Evolutionary conservation across 2,329 filamentous ascomycete species (phyloP).

Genomic region (Rachicladosporium sp.): DNA sequence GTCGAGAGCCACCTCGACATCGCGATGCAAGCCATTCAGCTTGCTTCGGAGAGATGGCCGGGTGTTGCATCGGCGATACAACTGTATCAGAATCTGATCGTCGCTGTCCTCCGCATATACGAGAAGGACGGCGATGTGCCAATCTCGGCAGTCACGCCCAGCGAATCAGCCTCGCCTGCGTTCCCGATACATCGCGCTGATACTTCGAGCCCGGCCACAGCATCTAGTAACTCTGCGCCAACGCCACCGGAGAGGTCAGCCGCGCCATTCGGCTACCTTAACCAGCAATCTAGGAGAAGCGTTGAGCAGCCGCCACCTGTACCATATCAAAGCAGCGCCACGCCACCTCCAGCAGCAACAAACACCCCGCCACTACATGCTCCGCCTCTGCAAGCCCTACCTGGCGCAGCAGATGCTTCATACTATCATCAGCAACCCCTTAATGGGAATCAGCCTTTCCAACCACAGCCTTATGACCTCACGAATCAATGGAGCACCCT

Average conservation of each 20-base stretch:
- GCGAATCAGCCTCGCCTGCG: conserved; percentile 29
- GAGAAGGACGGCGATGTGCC: conserved; percentile 45
- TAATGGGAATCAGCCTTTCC: no score
- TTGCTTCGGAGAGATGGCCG: conserved; percentile 81
- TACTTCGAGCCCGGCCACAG: conserved; percentile 26
- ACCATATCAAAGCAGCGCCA: conserved; percentile 16
- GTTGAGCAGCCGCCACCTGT: conserved; percentile 21
- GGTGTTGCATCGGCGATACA: conserved; percentile 74
- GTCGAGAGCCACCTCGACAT: conserved; percentile 63
- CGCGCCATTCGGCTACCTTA: conserved; percentile 18
- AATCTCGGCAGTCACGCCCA: conserved; percentile 36
- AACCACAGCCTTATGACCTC: neutral
- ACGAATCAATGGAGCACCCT: conserved; percentile 16
- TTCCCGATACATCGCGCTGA: conserved; percentile 1
- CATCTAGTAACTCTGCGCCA: conserved; percentile 20
- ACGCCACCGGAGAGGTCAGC: conserved; percentile 20
- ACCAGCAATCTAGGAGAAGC: conserved; percentile 18
- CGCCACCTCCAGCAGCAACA: conserved; percentile 2
- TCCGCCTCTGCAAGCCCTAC: no score
- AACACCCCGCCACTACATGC: neutral
- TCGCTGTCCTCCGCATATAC: conserved; percentile 80
- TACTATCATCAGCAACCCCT: no score
- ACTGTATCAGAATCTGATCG: conserved; percentile 75
- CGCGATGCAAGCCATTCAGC: conserved; percentile 65
- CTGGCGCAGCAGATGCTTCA: no score